Evolutionary conservation across 2,329 filamentous ascomycete genomes (phyloP).

Genomic region (Clarireedia homoeocarpa): DNA sequence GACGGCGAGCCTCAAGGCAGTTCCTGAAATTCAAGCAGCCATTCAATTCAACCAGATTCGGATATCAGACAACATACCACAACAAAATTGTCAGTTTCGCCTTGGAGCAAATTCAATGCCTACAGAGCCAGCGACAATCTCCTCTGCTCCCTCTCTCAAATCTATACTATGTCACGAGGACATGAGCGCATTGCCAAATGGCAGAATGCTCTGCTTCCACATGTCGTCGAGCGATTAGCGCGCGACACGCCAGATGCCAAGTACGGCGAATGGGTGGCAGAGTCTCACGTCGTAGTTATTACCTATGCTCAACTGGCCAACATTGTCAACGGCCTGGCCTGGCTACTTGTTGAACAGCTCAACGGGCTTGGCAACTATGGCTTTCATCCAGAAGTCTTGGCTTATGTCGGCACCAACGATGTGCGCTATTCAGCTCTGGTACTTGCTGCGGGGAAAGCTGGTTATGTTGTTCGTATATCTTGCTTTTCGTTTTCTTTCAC

Average conservation of each 20-base stretch:
- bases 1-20: no score
- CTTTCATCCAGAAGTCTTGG: conserved; percentile 31
- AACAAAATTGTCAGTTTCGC: background rate
- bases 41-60: no score
- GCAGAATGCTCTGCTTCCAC: background rate
- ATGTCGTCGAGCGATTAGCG: background rate
- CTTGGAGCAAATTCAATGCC: no score
- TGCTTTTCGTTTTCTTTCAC: background rate
- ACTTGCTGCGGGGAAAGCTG: background rate
- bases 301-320: background rate
- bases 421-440: background rate
- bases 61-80: no score
- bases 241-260: background rate
- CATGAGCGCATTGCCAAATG: background rate
- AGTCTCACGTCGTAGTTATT: background rate
- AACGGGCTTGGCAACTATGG: conserved; percentile 3
- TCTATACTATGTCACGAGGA: background rate
- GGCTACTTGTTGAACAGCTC: background rate
- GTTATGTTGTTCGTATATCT: background rate
- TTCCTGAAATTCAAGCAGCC: no score
- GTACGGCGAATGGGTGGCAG: background rate
- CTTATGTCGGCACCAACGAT: conserved; percentile 33
- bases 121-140: background rate
- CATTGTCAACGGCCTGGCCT: background rate
- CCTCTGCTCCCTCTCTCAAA: background rate